Conservation (phyloP, 176 grass and related monocot species). For the Oryza glaberrima region DNA sequence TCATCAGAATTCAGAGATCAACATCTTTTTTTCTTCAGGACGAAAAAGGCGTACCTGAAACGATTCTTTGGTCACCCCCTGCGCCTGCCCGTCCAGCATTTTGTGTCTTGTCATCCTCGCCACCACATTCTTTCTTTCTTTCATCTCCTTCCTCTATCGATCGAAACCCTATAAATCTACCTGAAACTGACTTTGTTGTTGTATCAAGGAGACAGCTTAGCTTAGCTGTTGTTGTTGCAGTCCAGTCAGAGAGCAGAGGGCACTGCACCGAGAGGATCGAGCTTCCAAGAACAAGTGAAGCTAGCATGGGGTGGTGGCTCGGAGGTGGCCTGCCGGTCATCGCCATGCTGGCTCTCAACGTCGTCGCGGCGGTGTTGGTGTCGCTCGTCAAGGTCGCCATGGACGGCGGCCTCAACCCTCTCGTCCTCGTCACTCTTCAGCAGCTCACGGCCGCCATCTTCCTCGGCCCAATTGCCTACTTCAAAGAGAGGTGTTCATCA, state of each 20-base stretch:
- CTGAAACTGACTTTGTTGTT: not conserved
- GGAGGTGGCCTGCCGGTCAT: conserved; percentile 48
- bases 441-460: conserved; percentile 67
- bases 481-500: conserved; percentile 52
- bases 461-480: conserved; percentile 71
- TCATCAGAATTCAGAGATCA: not conserved
- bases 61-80: conserved; percentile 31
- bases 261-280: not conserved
- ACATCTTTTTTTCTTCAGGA: not conserved
- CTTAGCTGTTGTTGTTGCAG: not conserved
- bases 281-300: not conserved
- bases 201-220: not conserved
- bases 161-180: conserved; percentile 9
- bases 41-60: conserved; percentile 40
- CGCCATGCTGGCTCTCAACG: conserved; percentile 62
- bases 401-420: conserved; percentile 65
- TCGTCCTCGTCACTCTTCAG: conserved; percentile 75
- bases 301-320: conserved; percentile 23
- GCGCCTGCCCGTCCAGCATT: not conserved
- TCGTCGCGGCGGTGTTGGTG: conserved; percentile 61
- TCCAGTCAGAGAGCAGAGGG: not conserved
- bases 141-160: not conserved
- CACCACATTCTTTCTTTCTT: not conserved
- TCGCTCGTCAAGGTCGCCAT: conserved; percentile 73
- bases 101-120: not conserved